Evolutionary conservation across 257 asterid species (phyloP), one percentile per base, ranked within the genome.

Genomic region (Nicotiana sylvestris): DNA sequence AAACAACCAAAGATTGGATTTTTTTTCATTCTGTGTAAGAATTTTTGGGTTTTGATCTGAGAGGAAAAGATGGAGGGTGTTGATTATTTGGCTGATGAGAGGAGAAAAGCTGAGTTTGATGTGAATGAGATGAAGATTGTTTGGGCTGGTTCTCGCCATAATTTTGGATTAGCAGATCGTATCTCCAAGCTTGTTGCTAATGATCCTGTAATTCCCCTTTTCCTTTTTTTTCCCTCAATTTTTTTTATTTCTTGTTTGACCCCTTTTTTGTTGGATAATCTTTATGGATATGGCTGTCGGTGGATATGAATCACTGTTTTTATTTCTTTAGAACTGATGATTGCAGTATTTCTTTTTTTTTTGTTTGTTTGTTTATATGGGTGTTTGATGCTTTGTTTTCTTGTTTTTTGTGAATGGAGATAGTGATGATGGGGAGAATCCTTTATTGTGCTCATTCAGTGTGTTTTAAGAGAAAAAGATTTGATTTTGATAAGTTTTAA

Each of bases 121-220:
- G 97, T 94, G 46, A 92, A 90, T 51, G 91, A 87, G 57, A 93
- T 96, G 99, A 96, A 96, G 92, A 81, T 96, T 80, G 94, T 94
- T 3, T 96, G 99, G 99, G 98, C 97, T 32, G 99, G 99, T 51
- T 96, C 99, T 30, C 91, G 86, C n/a, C 91, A 83, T 51, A 81
- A 81, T 81, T 86, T 94, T 51, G 88, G 94, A 84, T 85, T 94
- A 39, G 88, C 98, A 18, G 97, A 96, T 90, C 99, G 99, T 32
- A 94, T 96, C 65, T 87, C 99, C 65, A 94, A 94, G 92, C 98
- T 96, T 77, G 99, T 96, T 21, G 98, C 98, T 18, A 82, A 85
- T 82, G 98, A 96, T 90, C 99, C 98, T 76, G 99, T 96, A 90
- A 83, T 6, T 81, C 21, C 67, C 37, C 10, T 70, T 37, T 9